Base-by-base conservation (phyloP, 2,329 filamentous ascomycete genomes). In the Trichoderma gracile region DNA sequence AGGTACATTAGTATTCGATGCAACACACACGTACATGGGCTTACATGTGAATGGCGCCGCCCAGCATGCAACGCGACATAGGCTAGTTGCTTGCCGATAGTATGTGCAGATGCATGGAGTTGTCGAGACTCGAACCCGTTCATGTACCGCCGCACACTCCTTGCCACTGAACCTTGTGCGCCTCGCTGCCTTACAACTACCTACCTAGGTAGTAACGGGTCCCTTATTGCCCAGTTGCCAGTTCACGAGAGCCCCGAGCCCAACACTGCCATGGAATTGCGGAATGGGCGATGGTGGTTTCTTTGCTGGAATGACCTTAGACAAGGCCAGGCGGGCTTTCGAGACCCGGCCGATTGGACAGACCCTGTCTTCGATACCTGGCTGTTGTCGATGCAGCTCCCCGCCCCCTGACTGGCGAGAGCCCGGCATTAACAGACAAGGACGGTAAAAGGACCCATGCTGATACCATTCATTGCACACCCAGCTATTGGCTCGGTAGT, bases 271-370 rank as follows among this genome's bases (percentile, higher is more conserved):
- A n/a, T 45, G 33, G 19, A 14, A 10, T 25, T 33, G 7, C 8
- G 30, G 33, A 25, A 12, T 3, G 23, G 45, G 30, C 40, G 53
- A 17, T 21, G 42, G 8, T 27, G 27, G 15, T 21, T 38, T 42
- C 25, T 43, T 45, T 61, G 58, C 25, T 53, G 58, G 58, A 54
- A 61, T 53, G 58, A 21, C 49, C 14, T 17, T 15, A n/a, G 42
- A 46, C 45, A 50, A 55, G 10, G 43, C 42, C 9, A 53, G 40
- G 58, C 58, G 49, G 58, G 40, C 40, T 53, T 53, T 45, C 57
- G 53, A 64, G 61, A 43, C 33, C 61, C 53, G 57, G 53, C 61
- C 53, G 53, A 64, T 57, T 64, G 61, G 61, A 52, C 53, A 50
- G 21, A 40, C 52, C 52, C 47, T 46, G 49, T 63, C 38, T 21